phyloP scores from a whole-genome alignment of 2,329 filamentous ascomycete species.

The Fusarium ambrosium region DNA sequence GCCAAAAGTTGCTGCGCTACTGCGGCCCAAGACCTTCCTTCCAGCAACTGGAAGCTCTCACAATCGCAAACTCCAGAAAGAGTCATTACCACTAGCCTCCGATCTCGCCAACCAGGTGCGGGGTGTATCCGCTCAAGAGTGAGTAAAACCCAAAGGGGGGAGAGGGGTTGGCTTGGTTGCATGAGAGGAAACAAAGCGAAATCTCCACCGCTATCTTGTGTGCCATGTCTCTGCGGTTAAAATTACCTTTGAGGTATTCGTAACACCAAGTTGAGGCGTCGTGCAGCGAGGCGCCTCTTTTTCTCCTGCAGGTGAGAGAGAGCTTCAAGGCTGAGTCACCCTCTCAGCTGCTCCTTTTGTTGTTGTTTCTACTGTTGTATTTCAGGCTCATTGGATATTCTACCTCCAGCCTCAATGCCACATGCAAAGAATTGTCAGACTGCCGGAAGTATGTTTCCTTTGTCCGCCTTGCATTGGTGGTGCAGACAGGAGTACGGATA shows the following conservation, averaged over 20 bases:
- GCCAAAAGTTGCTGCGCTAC: slow-evolving; percentile 39
- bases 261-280: slow-evolving; percentile 34
- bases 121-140: slow-evolving; percentile 30
- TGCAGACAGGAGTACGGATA: slow-evolving; percentile 14
- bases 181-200: slow-evolving; percentile 21
- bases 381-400: slow-evolving; percentile 3
- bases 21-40: slow-evolving; percentile 44
- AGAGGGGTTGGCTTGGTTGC: slow-evolving; percentile 25
- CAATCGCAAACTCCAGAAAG: slow-evolving; percentile 27
- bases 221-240: slow-evolving; percentile 28
- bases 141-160: slow-evolving; percentile 18
- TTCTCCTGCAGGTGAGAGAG: slow-evolving; percentile 20
- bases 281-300: slow-evolving; percentile 21
- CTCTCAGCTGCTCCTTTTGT: slow-evolving; percentile 2
- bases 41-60: slow-evolving; percentile 40
- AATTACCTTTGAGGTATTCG: slow-evolving; percentile 46
- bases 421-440: slow-evolving; percentile 3
- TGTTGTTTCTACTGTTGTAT: slow-evolving; percentile 6
- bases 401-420: slow-evolving; percentile 4
- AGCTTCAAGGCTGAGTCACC: slow-evolving; percentile 29
- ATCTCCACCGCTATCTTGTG: slow-evolving; percentile 41
- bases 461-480: slow-evolving; percentile 17
- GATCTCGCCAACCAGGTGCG: slow-evolving; percentile 43
- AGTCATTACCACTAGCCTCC: slow-evolving; percentile 44
- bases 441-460: slow-evolving; percentile 17